Percentiles rank a stretch among this genome's conserved stretches.
These are phyloP conservation scores for Paramyrothecium roridum DNA, from an alignment of 2,329 filamentous ascomycete genomes.

Conservation along the genomic window DNA sequence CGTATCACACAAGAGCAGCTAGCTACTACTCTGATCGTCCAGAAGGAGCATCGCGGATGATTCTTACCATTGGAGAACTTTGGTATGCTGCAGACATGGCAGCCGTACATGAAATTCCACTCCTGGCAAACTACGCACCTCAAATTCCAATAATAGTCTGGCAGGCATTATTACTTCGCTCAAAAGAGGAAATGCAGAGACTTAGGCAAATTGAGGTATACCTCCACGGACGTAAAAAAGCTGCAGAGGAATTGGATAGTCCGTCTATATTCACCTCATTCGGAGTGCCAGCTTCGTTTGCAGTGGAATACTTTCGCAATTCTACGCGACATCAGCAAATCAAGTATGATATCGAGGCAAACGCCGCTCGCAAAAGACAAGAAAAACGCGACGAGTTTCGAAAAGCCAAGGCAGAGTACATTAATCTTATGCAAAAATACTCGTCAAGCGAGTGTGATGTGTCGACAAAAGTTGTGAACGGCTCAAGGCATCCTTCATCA, in stretches of 20 bases:
- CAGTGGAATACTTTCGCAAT: slow-evolving; percentile 10
- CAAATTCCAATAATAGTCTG: neutral
- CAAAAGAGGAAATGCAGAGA: slow-evolving; percentile 38
- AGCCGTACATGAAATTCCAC: neutral
- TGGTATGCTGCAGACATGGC: slow-evolving; percentile 46
- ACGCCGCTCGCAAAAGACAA: slow-evolving; percentile 21
- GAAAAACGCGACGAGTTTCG: slow-evolving; percentile 11
- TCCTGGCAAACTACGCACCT: neutral
- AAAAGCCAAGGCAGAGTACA: slow-evolving; percentile 3
- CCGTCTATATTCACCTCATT: too few relatives aligned
- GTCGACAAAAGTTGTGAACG: neutral
- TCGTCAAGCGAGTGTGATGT: neutral
- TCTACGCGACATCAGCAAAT: slow-evolving; percentile 30
- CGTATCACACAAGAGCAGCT: too few relatives aligned
- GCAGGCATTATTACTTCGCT: neutral
- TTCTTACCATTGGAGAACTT: slow-evolving; percentile 47
- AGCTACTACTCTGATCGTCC: slow-evolving; percentile 26
- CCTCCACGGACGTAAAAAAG: neutral
- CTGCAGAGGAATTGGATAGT: too few relatives aligned
- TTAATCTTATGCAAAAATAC: slow-evolving; percentile 7
- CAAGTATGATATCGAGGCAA: slow-evolving; percentile 29
- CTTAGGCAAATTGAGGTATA: slow-evolving; percentile 45
- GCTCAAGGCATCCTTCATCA: neutral
- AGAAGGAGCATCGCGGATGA: slow-evolving; percentile 48
- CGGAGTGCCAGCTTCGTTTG: slow-evolving; percentile 5